Evolutionary conservation across 768 basidiomycete species (phyloP).

Genomic region (Naganishia friedmannii): DNA sequence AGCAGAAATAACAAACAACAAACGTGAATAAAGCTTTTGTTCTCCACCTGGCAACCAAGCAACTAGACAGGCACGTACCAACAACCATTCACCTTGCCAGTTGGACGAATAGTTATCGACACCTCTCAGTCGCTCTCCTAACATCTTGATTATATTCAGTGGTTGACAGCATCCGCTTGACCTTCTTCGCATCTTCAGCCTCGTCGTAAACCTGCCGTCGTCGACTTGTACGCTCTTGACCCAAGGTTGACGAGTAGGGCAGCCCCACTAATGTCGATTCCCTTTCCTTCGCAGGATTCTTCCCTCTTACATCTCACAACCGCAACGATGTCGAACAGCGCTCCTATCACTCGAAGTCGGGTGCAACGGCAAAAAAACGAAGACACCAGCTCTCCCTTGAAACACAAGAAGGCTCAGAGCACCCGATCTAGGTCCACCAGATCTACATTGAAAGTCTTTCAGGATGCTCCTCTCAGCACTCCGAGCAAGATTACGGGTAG

Average conservation of each 20-base stretch:
- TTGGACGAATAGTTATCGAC: not conserved
- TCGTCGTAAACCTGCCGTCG: not conserved
- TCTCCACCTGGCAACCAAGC: not conserved
- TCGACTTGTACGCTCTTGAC: not conserved
- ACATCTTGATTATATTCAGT: not conserved
- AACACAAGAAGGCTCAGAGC: not conserved
- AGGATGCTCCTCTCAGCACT: constrained; percentile 4
- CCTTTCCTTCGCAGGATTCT: not conserved
- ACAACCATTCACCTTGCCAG: not conserved
- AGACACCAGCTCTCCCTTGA: not conserved
- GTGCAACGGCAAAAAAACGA: not conserved
- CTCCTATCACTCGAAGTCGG: constrained; percentile 18
- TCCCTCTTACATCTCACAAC: not conserved
- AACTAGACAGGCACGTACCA: not conserved
- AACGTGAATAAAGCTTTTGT: not conserved
- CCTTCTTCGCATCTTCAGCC: not conserved
- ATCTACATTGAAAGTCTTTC: constrained; percentile 5
- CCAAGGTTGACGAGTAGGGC: not conserved
- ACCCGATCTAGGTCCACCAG: not conserved
- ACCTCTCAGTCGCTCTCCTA: no score
- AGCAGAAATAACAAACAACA: not conserved
- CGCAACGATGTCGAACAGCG: constrained; percentile 12
- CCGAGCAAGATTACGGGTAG: constrained; percentile 1
- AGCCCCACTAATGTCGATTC: not conserved
- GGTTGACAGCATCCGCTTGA: not conserved